Percentiles rank a stretch among this genome's conserved stretches.
phyloP scores from a whole-genome alignment of 2,329 filamentous ascomycete genomes.

The Bipolaris oryzae region DNA sequence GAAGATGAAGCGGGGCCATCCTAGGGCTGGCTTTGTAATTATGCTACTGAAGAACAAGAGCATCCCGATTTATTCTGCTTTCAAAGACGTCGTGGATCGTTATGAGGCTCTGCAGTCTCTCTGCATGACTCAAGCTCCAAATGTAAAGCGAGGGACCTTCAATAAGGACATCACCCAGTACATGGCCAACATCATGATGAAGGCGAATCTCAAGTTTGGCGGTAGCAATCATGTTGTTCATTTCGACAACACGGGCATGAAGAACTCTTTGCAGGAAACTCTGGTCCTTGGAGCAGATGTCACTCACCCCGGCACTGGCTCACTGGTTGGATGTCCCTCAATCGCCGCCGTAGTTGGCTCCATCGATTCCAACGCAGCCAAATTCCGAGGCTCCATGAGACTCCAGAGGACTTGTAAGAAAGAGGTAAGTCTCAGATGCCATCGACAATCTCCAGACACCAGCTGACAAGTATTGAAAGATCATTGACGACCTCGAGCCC shows the following conservation, averaged over 20 bases:
- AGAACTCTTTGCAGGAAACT: not conserved
- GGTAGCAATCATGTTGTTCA: conserved; percentile 30
- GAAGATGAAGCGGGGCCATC: not conserved
- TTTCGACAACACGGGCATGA: not conserved
- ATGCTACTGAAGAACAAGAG: conserved; percentile 4
- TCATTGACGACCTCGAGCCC: conserved; percentile 11
- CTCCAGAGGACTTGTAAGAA: conserved; percentile 30
- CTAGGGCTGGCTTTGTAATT: not conserved
- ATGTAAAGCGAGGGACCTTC: not conserved
- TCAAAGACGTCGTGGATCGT: conserved; percentile 14
- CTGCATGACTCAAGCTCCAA: conserved; percentile 14
- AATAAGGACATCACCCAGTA: conserved; percentile 9
- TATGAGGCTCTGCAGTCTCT: conserved; percentile 22
- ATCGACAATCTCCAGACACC: not conserved
- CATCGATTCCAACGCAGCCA: conserved; percentile 36
- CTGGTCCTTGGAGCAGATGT: conserved; percentile 43
- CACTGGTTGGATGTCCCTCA: conserved; percentile 40
- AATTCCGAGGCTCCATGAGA: conserved; percentile 47
- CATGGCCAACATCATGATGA: conserved; percentile 32
- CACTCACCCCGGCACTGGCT: conserved; percentile 1
- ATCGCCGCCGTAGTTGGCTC: conserved; percentile 53
- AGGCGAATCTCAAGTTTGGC: conserved; percentile 37
- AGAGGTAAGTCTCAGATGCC: not conserved
- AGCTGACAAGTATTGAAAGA: not conserved
- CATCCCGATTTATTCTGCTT: not conserved